Percentiles rank a stretch among this genome's conserved stretches.
Conservation (phyloP, 1,284 basidiomycete genomes). For the Trichosporon inkin region DNA sequence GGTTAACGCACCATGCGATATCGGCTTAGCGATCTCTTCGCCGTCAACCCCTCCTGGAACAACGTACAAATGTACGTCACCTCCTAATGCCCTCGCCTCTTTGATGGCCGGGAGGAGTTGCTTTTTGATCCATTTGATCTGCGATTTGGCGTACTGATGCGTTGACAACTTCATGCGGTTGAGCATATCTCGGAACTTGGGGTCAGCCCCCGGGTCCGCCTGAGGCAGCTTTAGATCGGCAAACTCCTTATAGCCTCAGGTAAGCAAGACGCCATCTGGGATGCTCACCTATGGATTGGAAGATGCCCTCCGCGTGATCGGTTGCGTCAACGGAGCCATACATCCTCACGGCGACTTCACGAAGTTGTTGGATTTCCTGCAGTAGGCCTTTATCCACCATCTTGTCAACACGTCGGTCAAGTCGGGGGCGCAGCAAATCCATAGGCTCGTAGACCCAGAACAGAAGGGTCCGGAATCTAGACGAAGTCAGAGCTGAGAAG, state of each 20-base stretch:
- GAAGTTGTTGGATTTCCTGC: conserved; percentile 66
- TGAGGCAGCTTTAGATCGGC: conserved; percentile 50
- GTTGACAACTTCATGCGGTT: conserved; percentile 82
- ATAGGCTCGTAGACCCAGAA: conserved; percentile 88
- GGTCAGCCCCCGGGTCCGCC: conserved; percentile 15
- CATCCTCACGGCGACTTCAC: conserved; percentile 43
- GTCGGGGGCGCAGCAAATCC: conserved; percentile 60
- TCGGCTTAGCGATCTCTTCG: conserved; percentile 55
- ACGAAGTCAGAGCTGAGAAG: neutral
- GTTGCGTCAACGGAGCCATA: conserved; percentile 39
- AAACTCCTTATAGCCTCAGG: conserved; percentile 85
- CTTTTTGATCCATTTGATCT: conserved; percentile 88
- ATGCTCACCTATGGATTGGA: conserved; percentile 79
- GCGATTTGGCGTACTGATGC: conserved; percentile 84
- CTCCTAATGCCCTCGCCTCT: conserved; percentile 48
- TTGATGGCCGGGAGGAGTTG: conserved; percentile 76
- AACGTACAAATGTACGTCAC: conserved; percentile 47
- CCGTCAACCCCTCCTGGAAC: conserved; percentile 58
- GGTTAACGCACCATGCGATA: conserved; percentile 51
- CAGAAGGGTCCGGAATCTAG: conserved; percentile 74
- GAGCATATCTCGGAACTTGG: conserved; percentile 37
- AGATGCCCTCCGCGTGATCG: conserved; percentile 64
- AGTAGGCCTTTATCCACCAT: conserved; percentile 88
- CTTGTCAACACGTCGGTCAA: conserved; percentile 76
- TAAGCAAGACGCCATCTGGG: neutral